Evolutionary conservation across 805 yeast genomes (phyloP), one percentile per base, ranked within the genome.

Genomic region (Saccharomycopsis microspora): DNA sequence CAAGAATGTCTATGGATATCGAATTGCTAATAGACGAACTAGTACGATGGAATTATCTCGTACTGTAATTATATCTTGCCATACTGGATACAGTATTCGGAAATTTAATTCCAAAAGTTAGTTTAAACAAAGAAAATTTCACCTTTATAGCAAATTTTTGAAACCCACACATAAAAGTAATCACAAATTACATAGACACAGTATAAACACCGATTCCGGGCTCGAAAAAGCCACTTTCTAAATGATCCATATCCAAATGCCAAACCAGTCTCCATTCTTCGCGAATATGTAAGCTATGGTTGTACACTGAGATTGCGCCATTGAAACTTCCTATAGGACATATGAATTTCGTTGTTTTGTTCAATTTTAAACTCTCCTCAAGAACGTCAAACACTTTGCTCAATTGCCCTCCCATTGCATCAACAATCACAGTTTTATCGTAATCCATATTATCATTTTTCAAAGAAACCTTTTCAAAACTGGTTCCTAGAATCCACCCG

Each of bases 241-340:
- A 67, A 60, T 84, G 90, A 58, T 87, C 95, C 65, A 86, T 55
- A 56, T 85, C 93, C 10, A 80, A 54, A 62, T 85, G 94, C 54
- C 60, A 65, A 3, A 47, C 48, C 39, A 70, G 68, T 9, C 61
- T 56, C 69, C 73, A 72, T 1, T 61, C 42, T 40, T 55, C 46
- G n/a, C 55, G 52, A 8, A 62, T 37, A 5, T 30, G 34, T 56
- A 58, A 4, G 58, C 36, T 7, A 47, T 44, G 1, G 58, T 55
- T 6, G 10, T 40, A 32, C 35, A 39, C 28, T 19, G 27, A 8
- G 54, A 34, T 3, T 64, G 61, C 1, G 64, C 59, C 5, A 5
- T 51, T 46, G 27, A 63, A 58, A 4, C 60, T 50, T 5, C 56
- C 53, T 6, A 3, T 55, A 48, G 4, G 43, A 43, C 32, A 2